A percentile compares a stretch with the other conserved stretches of the same genome.
Evolutionary conservation across 305 asterid species (phyloP).

Genomic region (Salvia sclarea): DNA sequence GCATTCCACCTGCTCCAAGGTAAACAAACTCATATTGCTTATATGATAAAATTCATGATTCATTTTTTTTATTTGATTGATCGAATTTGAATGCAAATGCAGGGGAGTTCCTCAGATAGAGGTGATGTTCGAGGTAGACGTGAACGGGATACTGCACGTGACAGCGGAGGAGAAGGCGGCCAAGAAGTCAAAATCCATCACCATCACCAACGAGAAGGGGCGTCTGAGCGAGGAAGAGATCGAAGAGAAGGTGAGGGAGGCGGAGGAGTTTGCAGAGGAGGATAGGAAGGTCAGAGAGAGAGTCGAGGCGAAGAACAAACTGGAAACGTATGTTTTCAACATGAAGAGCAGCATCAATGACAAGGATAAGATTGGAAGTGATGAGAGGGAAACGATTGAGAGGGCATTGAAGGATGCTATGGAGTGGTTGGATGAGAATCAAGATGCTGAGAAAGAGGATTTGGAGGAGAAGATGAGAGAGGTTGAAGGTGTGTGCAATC

Average conservation of each 20-base stretch:
- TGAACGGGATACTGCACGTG: constrained; percentile 81
- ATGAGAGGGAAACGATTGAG: constrained; percentile 82
- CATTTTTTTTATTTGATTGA: too few species aligned
- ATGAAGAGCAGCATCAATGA: constrained; percentile 78
- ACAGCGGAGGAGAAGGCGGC: constrained; percentile 94
- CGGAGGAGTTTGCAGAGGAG: constrained; percentile 84
- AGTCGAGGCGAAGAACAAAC: constrained; percentile 70
- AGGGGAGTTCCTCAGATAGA: constrained; percentile 96
- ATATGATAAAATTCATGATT: too few species aligned
- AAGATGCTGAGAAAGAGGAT: constrained; percentile 70
- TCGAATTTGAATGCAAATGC: too few species aligned
- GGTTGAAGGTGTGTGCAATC: constrained; percentile 76
- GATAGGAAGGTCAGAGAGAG: constrained; percentile 77
- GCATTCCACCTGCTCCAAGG: too few species aligned
- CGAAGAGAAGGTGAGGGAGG: constrained; percentile 74
- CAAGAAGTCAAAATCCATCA: constrained; percentile 47
- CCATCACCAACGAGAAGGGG: constrained; percentile 81
- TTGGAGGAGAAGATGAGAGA: constrained; percentile 78
- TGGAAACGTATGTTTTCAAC: constrained; percentile 77
- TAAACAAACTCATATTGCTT: neutral
- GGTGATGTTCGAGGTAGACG: constrained; percentile 90
- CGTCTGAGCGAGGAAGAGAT: constrained; percentile 81
- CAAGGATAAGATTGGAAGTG: constrained; percentile 66
- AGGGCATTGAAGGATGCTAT: constrained; percentile 70
- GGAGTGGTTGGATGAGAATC: constrained; percentile 78